Evolutionary conservation across 108 stramenopile genomes (phyloP).

Genomic region (Fistulifera pelliculosa): DNA sequence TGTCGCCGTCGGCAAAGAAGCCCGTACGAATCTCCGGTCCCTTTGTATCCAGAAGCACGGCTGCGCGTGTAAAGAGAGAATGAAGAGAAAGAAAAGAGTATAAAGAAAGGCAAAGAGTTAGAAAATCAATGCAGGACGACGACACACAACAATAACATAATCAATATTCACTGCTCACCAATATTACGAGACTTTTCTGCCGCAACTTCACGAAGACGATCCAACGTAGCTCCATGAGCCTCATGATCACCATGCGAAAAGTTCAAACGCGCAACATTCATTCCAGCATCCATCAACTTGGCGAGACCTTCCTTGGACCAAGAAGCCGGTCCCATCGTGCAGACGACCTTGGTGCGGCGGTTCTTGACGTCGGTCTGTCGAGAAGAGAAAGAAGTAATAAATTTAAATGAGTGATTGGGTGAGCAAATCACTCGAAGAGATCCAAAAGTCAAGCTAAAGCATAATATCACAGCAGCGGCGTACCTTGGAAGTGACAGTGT

Average conservation of each 20-base stretch:
- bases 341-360: slow-evolving; percentile 81
- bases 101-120: not conserved
- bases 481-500: not conserved
- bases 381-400: too few relatives aligned
- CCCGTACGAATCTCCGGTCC: slow-evolving; percentile 96
- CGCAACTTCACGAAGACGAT: slow-evolving; percentile 70
- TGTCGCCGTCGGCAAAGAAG: slow-evolving; percentile 78
- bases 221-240: slow-evolving; percentile 72
- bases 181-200: slow-evolving; percentile 61
- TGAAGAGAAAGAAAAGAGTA: not conserved
- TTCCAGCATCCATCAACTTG: slow-evolving; percentile 77
- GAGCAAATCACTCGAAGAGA: too few relatives aligned
- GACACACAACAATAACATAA: not conserved
- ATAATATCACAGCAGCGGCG: too few relatives aligned
- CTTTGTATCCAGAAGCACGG: slow-evolving; percentile 84
- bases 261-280: slow-evolving; percentile 92
- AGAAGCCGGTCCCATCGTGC: slow-evolving; percentile 85
- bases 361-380: slow-evolving; percentile 31
- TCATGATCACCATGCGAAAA: slow-evolving; percentile 84
- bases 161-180: not conserved
- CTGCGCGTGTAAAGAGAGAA: too few relatives aligned
- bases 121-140: not conserved
- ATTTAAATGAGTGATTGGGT: too few relatives aligned
- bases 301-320: slow-evolving; percentile 75
- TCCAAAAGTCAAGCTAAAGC: too few relatives aligned